These are phyloP conservation scores for Colletotrichum zoysiae DNA, from an alignment of 2,329 filamentous ascomycete genomes.

Conservation along the genomic window DNA sequence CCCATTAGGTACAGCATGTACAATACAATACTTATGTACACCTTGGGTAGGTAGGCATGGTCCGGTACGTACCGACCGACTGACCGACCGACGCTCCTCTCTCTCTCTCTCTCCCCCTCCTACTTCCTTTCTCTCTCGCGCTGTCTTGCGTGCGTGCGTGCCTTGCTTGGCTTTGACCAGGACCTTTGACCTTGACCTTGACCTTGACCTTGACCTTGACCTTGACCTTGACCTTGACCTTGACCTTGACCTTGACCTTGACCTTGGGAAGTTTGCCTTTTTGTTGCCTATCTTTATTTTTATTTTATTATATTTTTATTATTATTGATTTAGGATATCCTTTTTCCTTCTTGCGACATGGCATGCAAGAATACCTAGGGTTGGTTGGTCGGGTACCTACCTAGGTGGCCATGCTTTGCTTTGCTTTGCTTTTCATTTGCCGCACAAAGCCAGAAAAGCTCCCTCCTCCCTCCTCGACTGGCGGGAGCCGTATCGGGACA, in stretches of 20 bases:
- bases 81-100: not conserved
- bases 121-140: no score
- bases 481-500: conserved; percentile 23
- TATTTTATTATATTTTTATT: no score
- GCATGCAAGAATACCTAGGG: conserved; percentile 18
- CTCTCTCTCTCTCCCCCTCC: not conserved
- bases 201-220: no score
- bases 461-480: conserved; percentile 20
- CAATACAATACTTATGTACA: no score
- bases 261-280: conserved; percentile 31
- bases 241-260: conserved; percentile 13
- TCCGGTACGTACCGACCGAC: conserved; percentile 13
- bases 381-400: conserved; percentile 11
- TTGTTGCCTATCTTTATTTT: not conserved
- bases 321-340: not conserved
- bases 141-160: not conserved
- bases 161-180: conserved; percentile 29
- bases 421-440: conserved; percentile 28
- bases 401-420: conserved; percentile 29
- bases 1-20: no score
- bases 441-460: conserved; percentile 24
- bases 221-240: no score
- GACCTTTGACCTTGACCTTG: conserved; percentile 13
- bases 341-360: conserved; percentile 20
- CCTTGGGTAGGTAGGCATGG: no score